A percentile compares a stretch with the other conserved stretches of the same genome.
These are phyloP conservation scores for Trichosporon sp. DNA, from an alignment of 1,284 basidiomycete species.

Conservation along the genomic window DNA sequence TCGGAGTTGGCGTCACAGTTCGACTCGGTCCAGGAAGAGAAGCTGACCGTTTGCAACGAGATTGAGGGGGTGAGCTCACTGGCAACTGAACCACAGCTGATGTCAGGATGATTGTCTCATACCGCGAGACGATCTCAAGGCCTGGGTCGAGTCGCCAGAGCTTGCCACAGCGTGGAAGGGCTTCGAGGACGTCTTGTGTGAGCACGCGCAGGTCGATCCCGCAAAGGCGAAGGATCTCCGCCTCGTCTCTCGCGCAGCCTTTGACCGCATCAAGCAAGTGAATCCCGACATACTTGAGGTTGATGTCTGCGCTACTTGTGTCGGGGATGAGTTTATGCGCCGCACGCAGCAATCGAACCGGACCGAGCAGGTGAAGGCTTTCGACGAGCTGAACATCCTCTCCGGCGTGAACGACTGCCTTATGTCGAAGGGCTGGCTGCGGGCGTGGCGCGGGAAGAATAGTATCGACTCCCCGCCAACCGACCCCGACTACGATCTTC, in stretches of 20 bases:
- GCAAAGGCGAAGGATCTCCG: conserved; percentile 14
- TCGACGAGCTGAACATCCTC: conserved; percentile 28
- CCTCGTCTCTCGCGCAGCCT: conserved; percentile 30
- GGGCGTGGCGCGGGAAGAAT: conserved; percentile 26
- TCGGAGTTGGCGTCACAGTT: conserved; percentile 2
- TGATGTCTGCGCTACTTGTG: conserved; percentile 32
- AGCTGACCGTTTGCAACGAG: conserved; percentile 23
- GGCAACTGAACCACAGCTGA: conserved; percentile 5
- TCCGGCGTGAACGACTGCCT: conserved; percentile 17
- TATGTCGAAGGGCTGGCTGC: conserved; percentile 29
- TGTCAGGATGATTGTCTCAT: conserved; percentile 32
- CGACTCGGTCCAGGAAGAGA: conserved; percentile 18
- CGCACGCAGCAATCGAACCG: neutral
- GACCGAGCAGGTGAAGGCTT: conserved; percentile 16
- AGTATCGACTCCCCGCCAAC: conserved; percentile 14
- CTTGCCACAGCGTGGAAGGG: conserved; percentile 23
- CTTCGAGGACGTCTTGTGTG: conserved; percentile 22
- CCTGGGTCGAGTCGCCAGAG: conserved; percentile 27
- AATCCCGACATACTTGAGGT: conserved; percentile 13
- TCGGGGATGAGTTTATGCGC: conserved; percentile 19
- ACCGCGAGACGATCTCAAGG: conserved; percentile 25
- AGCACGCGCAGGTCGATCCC: conserved; percentile 31
- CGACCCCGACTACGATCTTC: conserved; percentile 23
- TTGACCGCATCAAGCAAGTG: conserved; percentile 11
- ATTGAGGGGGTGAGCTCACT: conserved; percentile 29